Base-by-base conservation (phyloP, 1,284 basidiomycete species). In the Cystobasidiaceae sp. region DNA sequence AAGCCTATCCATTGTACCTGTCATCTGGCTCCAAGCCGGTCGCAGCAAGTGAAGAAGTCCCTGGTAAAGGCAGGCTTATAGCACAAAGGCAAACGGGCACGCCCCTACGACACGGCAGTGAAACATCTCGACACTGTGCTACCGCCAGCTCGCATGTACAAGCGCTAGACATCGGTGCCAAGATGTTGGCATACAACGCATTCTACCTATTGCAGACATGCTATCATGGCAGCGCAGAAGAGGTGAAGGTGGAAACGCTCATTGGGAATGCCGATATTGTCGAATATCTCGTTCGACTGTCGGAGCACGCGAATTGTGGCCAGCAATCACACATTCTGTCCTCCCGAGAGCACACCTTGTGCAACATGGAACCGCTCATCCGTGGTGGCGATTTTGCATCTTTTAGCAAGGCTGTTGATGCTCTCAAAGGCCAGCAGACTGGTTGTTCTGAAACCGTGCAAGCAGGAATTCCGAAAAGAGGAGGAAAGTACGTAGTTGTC, bases 131-230 rank as follows among this genome's bases (percentile, higher is more conserved):
- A 15, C 21, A 30, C 4, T 21, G 25, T 5, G 54, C 54, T 11
- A 56, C 54, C 9, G 25, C 54, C 25, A 41, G 37, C 30, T 51
- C 32, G 23, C 60, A 62, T 34, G 60, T 41, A 17, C 30, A 28
- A 23, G 60, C 60, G 3, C 21, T 62, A 23, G 32, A 27, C 3
- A 62, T 21, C 11, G 60, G 49, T 15, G 6, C 54, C 11, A 51
- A 30, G 7, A 62, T 62, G 60, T 33, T 62, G 6, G 60, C 49
- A 9, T 62, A 51, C 60, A 32, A 62, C 34, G 39, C 39, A 27
- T 32, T 30, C 23, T 62, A 62, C 32, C 2, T 62, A 8, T 45
- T 44, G 13, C 37, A 62, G 5, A 30, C 44, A n/a, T n/a, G n/a
- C n/a, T n/a, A n/a, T n/a, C n/a, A n/a, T n/a, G n/a, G n/a, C n/a